A percentile compares a stretch with the other conserved stretches of the same genome.
phyloP scores from a whole-genome alignment of 1,139 yeast species.

The Sporopachydermia cereana region DNA sequence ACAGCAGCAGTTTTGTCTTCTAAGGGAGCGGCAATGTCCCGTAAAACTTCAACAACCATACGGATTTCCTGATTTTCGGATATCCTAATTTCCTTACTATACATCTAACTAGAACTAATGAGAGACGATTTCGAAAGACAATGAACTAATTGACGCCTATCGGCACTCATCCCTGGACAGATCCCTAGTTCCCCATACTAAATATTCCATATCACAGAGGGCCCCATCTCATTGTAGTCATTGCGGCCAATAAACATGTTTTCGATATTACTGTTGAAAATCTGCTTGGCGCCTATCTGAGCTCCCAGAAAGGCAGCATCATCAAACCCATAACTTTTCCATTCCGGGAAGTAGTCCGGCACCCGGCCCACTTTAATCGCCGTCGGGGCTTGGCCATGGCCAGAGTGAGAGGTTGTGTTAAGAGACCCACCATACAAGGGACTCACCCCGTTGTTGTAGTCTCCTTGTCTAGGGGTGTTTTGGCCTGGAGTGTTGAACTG shows the following conservation, averaged over 20 bases:
- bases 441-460: slow-evolving; percentile 7
- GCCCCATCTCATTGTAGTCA: slow-evolving; percentile 73
- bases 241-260: slow-evolving; percentile 57
- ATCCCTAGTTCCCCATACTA: too few relatives aligned
- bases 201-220: slow-evolving; percentile 45
- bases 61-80: too few relatives aligned
- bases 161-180: not conserved
- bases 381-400: slow-evolving; percentile 61
- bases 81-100: too few relatives aligned
- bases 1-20: too few relatives aligned
- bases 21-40: too few relatives aligned
- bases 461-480: slow-evolving; percentile 20
- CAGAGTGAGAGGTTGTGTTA: slow-evolving; percentile 4
- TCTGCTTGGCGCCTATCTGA: slow-evolving; percentile 77
- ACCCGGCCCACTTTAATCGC: slow-evolving; percentile 54
- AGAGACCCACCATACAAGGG: slow-evolving; percentile 3
- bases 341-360: slow-evolving; percentile 91
- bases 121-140: too few relatives aligned
- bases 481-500: slow-evolving; percentile 23
- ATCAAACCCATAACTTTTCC: slow-evolving; percentile 80
- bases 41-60: too few relatives aligned
- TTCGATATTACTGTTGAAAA: slow-evolving; percentile 47
- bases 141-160: not conserved
- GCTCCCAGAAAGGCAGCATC: slow-evolving; percentile 77
- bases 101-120: too few relatives aligned